These are phyloP conservation scores for Botrytis squamosa DNA, from an alignment of 2,329 filamentous ascomycete genomes.

Conservation along the genomic window DNA sequence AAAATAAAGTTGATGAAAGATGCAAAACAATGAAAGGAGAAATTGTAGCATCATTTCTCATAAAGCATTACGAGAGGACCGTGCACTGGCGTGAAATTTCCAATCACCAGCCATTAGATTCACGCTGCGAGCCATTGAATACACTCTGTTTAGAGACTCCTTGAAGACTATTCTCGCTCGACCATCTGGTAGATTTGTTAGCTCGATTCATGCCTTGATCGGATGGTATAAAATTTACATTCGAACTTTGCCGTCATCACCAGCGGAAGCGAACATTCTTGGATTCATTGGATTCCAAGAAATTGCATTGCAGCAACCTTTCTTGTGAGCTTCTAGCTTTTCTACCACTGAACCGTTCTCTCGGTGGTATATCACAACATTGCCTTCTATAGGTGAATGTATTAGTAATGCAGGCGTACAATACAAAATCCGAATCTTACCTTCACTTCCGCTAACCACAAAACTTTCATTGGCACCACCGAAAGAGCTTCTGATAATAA, in stretches of 20 bases:
- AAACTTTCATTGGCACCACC: constrained; percentile 92
- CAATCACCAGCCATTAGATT: constrained; percentile 30
- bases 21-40: constrained; percentile 17
- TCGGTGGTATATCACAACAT: constrained; percentile 88
- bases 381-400: constrained; percentile 49
- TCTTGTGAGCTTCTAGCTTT: constrained; percentile 69
- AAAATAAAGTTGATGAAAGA: constrained; percentile 5
- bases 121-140: constrained; percentile 24
- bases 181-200: constrained; percentile 29
- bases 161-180: constrained; percentile 27
- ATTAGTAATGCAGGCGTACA: constrained; percentile 6
- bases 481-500: constrained; percentile 77
- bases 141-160: constrained; percentile 19
- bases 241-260: constrained; percentile 80
- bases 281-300: constrained; percentile 85
- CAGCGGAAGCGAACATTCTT: constrained; percentile 83
- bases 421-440: constrained; percentile 47
- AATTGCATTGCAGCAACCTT: constrained; percentile 79
- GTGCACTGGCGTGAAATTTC: background rate
- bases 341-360: constrained; percentile 75
- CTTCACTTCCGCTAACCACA: constrained; percentile 87
- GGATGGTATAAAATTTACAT: constrained; percentile 62
- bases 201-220: background rate
- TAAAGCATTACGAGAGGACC: constrained; percentile 12
- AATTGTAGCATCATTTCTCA: constrained; percentile 5